Evolutionary conservation across 208 protist genomes (phyloP).

Genomic region (Wallacemonas rigidus): DNA sequence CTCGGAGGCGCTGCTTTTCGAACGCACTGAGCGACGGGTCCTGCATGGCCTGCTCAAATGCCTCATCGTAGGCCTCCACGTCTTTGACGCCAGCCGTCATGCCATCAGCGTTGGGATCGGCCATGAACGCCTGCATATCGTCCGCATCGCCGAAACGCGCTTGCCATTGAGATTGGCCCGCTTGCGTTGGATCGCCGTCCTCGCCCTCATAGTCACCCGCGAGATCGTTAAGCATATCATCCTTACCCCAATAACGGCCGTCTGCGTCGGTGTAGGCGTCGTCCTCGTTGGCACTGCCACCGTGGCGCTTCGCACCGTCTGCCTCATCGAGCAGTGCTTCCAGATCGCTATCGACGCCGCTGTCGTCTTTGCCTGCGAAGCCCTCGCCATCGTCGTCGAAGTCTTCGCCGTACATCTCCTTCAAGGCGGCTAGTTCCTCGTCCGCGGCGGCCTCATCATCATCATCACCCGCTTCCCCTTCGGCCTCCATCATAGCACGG

Average conservation of each 20-base stretch:
- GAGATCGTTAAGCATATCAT: conserved; percentile 47
- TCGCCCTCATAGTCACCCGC: conserved; percentile 25
- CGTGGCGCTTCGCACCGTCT: not conserved
- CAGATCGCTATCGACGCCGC: conserved; percentile 26
- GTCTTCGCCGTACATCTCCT: conserved; percentile 89
- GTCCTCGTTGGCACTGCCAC: conserved; percentile 16
- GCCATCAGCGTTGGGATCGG: not conserved
- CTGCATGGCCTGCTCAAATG: conserved; percentile 56
- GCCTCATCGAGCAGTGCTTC: conserved; percentile 20
- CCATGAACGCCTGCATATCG: conserved; percentile 2
- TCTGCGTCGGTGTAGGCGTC: conserved; percentile 39
- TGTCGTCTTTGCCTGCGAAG: conserved; percentile 29
- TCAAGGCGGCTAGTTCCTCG: conserved; percentile 80
- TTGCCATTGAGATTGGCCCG: not conserved
- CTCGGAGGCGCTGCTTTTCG: conserved; percentile 70
- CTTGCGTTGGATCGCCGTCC: conserved; percentile 16
- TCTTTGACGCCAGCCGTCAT: conserved; percentile 25
- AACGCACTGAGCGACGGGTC: conserved; percentile 71
- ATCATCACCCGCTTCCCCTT: conserved; percentile 40
- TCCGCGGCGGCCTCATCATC: conserved; percentile 44
- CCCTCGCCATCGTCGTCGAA: conserved; percentile 75
- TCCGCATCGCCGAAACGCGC: conserved; percentile 22
- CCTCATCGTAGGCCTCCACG: conserved; percentile 49
- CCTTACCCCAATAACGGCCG: conserved; percentile 50
- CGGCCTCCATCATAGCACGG: conserved; percentile 41